Base-by-base conservation (phyloP, 2,329 filamentous ascomycete genomes). In the Alternaria brassicae region DNA sequence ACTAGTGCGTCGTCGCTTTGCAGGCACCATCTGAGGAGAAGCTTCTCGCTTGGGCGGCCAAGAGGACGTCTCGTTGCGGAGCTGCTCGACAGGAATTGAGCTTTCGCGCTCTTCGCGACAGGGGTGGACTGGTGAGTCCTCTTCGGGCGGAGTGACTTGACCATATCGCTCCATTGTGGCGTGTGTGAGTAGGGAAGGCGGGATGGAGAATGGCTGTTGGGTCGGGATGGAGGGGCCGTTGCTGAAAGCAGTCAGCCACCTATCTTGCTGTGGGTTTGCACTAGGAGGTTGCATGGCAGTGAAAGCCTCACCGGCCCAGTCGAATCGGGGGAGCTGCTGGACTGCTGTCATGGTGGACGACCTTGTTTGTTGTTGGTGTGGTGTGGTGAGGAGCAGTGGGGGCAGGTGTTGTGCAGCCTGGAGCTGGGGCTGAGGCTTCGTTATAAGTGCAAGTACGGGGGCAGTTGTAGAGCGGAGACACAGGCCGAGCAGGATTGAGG, bases 111-210 rank as follows among this genome's bases (percentile, higher is more conserved):
- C 50, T 8, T 67, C 36, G 40, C 34, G 56, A 15, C 17, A 32
- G 2, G 52, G 58, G n/a, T 69, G 59, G 0, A 65, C 63, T 9
- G 74, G 74, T 2, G 75, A 77, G 27, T 68, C 62, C 12, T 78
- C 73, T 17, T 77, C 75, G 3, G 76, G 76, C 1, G 76, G 76
- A 8, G 76, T 78, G 45, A 77, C 62, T 53, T 77, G 76, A 28
- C 76, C 76, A 37, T 69, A 75, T 5, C 73, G 74, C 57, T 72
- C 71, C 44, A 75, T 61, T 9, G 70, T 63, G 23, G 67, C 61
- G 8, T 69, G 58, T n/a, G 65, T 67, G 41, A 75, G 65, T 7
- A 76, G 68, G 15, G 69, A 62, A 9, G 74, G 72, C 4, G 72
- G 72, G 23, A 75, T 70, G 41, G 66, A 68, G 56, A 73, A 73